Evolutionary conservation across 1,139 yeast species (phyloP).

Genomic region (Blastobotrys indianensis): DNA sequence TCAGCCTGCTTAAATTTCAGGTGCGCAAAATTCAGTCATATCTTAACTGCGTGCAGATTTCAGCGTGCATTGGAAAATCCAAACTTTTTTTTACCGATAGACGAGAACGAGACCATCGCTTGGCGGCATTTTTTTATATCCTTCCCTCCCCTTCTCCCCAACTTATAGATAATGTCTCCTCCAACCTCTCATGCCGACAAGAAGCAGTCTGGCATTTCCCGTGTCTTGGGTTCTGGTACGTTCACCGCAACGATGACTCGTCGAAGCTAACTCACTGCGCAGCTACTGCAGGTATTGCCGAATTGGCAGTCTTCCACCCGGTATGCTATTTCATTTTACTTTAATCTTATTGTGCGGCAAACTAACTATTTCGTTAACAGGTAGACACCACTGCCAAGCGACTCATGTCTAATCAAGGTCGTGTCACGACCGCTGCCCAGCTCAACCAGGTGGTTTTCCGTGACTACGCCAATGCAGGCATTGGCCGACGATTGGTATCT

Average conservation of each 20-base stretch:
- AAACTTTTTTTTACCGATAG: not conserved
- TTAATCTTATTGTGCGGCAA: too few relatives aligned
- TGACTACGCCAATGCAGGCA: slow-evolving; percentile 66
- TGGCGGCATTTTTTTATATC: not conserved
- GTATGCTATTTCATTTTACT: slow-evolving; percentile 31
- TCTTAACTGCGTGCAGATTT: too few relatives aligned
- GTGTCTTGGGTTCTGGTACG: slow-evolving; percentile 75
- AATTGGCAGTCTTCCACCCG: slow-evolving; percentile 95
- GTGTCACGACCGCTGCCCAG: slow-evolving; percentile 54
- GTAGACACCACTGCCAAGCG: slow-evolving; percentile 95
- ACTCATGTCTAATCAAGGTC: slow-evolving; percentile 88
- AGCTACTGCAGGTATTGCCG: slow-evolving; percentile 96
- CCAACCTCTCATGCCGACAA: slow-evolving; percentile 49
- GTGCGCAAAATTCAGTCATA: too few relatives aligned
- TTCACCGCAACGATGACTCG: too few relatives aligned
- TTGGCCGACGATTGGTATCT: slow-evolving; percentile 68
- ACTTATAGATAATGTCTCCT: slow-evolving; percentile 10
- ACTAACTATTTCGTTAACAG: not conserved
- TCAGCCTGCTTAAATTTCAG: too few relatives aligned
- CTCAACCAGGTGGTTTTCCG: slow-evolving; percentile 83
- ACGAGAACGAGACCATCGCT: not conserved
- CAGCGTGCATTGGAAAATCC: not conserved
- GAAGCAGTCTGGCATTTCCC: slow-evolving; percentile 84
- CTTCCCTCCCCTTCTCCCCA: not conserved
- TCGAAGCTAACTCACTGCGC: slow-evolving; percentile 7